Base-by-base conservation (phyloP, 2,329 filamentous ascomycete species). In the Aspergillus sergii region DNA sequence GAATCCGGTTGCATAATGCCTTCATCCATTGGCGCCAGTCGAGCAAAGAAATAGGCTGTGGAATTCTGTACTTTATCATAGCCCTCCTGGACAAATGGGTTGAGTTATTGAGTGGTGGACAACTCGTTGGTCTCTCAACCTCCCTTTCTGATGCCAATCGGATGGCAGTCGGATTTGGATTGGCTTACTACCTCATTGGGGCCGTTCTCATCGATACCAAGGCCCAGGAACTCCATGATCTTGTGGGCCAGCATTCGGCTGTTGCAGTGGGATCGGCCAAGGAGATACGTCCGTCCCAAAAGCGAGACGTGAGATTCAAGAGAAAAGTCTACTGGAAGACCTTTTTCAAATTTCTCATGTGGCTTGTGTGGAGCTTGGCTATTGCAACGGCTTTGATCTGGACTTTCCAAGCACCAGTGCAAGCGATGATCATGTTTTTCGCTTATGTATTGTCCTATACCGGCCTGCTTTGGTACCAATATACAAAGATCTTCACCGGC, bases 21-120 rank as follows among this genome's bases (percentile, higher is more conserved):
- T 86, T 86, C 68, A 82, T 86, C 30, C 84, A 86, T 64, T 86
- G 84, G 83, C 82, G 85, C n/a, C 84, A 84, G 63, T 83, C 84
- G 7, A 83, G 82, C 43, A 79, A 84, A 61, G 84, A 86, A 62
- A 79, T 86, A 32, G 83, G 82, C 34, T 85, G 83, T 63, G 84
- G 83, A 32, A 76, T 86, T 23, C 72, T 86, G 2, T 85, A 85
- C 72, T 86, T 86, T 63, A 68, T 86, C 11, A 77, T 85, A 41
- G 84, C 84, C 8, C 79, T 86, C 12, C 80, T 86, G 66, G 84
- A 86, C 66, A 84, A 84, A 63, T 86, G 84, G 84, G 75, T 85
- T 6, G 77, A 80, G 32, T 68, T 86, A 4, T 70, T 85, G 16
- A 79, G 79, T 59, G 83, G 83, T 19, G 76, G 75, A 21, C 71